phyloP scores from a whole-genome alignment of 2,329 filamentous ascomycete genomes.

The Fusarium equiseti region DNA sequence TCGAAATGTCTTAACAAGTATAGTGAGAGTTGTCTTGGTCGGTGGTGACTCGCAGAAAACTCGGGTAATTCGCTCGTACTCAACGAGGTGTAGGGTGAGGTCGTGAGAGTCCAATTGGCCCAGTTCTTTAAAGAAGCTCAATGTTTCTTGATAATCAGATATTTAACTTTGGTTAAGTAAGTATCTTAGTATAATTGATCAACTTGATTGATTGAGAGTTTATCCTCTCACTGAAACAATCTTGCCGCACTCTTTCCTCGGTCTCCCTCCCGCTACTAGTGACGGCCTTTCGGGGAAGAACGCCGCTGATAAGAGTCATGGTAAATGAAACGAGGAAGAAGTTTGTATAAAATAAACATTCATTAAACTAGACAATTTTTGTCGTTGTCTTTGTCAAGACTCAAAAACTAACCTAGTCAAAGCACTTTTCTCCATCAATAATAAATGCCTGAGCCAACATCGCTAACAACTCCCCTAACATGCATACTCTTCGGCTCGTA shows the following conservation, averaged over 20 bases:
- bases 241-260: slow-evolving; percentile 16
- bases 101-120: not conserved
- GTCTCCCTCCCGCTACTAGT: slow-evolving; percentile 28
- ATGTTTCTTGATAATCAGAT: not conserved
- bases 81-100: not conserved
- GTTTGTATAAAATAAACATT: not conserved
- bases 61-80: slow-evolving; percentile 44
- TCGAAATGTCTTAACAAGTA: not conserved
- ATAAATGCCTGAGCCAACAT: slow-evolving; percentile 9
- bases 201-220: slow-evolving; percentile 1
- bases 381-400: too few relatives aligned
- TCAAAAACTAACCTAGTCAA: not conserved
- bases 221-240: slow-evolving; percentile 14
- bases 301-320: slow-evolving; percentile 16
- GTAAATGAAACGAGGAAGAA: not conserved
- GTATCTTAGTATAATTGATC: not conserved
- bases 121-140: not conserved
- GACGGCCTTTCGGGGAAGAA: slow-evolving; percentile 23
- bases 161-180: not conserved
- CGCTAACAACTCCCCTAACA: slow-evolving; percentile 5
- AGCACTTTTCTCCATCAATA: not conserved
- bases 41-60: slow-evolving; percentile 42
- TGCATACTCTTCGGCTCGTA: slow-evolving; percentile 26
- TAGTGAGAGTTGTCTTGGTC: slow-evolving; percentile 14
- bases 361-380: too few relatives aligned